A percentile compares a stretch with the other conserved stretches of the same genome.
phyloP scores from a whole-genome alignment of 768 basidiomycete genomes.

The Russula vinacea region DNA sequence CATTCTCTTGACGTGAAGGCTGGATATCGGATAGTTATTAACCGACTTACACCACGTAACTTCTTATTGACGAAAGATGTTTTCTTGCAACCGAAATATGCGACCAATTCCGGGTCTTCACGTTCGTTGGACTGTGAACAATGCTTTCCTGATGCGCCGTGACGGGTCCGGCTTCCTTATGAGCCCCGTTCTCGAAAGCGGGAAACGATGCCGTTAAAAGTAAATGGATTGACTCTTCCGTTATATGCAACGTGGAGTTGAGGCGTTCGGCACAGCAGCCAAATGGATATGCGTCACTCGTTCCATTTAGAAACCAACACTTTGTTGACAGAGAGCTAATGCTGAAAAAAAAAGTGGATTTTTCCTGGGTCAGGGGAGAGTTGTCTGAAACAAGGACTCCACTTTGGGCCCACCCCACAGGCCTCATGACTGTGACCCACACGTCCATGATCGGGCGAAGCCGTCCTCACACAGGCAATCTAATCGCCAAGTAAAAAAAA shows the following conservation, averaged over 20 bases:
- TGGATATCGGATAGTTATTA: no score
- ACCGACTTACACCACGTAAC: no score
- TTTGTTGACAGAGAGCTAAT: neutral
- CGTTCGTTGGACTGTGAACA: no score
- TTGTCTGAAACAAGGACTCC: constrained; percentile 10
- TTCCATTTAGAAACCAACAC: neutral
- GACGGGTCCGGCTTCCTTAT: neutral
- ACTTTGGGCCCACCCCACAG: constrained; percentile 17
- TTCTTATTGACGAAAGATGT: no score
- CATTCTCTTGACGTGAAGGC: no score
- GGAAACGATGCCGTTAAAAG: neutral
- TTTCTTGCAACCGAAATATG: neutral
- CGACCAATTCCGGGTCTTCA: neutral
- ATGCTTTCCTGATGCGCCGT: no score
- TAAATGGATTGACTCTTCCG: neutral
- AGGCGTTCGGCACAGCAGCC: neutral
- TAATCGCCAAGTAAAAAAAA: constrained; percentile 47
- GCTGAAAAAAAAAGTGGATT: neutral
- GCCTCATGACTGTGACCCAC: constrained; percentile 37
- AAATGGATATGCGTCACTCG: neutral
- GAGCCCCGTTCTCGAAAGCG: neutral
- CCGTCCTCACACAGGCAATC: constrained; percentile 48
- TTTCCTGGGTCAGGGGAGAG: constrained; percentile 20
- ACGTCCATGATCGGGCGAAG: constrained; percentile 52
- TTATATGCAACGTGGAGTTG: neutral